Evolutionary conservation across 805 yeast species (phyloP), one percentile per base, ranked within the genome.

Genomic region (Babjeviella inositovora): DNA sequence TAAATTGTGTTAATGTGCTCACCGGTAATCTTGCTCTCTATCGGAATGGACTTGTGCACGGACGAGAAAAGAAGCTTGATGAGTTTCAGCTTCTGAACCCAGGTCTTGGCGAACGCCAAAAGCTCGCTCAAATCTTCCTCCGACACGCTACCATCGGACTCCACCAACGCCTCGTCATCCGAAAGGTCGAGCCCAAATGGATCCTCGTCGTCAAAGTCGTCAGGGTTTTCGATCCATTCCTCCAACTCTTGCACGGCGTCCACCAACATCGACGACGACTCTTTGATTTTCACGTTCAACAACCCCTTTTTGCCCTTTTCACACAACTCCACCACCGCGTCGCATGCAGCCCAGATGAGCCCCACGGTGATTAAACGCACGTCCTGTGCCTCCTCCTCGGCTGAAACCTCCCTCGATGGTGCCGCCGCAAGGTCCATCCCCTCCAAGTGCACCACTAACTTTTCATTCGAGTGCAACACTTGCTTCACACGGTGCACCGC

Each of bases 291-390:
- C 15, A 34, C 33, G 17, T 60, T 62, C 24, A 76, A 44, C 2
- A 70, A 36, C 2, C 70, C 75, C 10, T 67, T 30, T 23, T 66
- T 60, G 0, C 82, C 82, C 13, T 41, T 45, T 11, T 50, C 46
- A 5, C 64, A 34, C 11, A 64, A 37, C 6, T 45, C 40, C 7
- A 45, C 41, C 6, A 76, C 24, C 0, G 38, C 34, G 26, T 70
- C 77, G 39, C 84, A 73, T 16, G 51, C 42, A n/a, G 67, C 57
- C 92, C 92, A 80, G 4, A 79, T 52, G 37, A 62, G 61, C 9
- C 84, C 90, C 11, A 77, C 64, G 1, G 67, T 52, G 1, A 67
- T 45, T 15, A 79, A 46, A 34, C 85, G 53, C 4, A 47, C 55
- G 15, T 50, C 47, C 4, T 35, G 34, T 8, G 34, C 37, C 3